phyloP scores from a whole-genome alignment of 805 yeast genomes.

The Candida sonorensis region DNA sequence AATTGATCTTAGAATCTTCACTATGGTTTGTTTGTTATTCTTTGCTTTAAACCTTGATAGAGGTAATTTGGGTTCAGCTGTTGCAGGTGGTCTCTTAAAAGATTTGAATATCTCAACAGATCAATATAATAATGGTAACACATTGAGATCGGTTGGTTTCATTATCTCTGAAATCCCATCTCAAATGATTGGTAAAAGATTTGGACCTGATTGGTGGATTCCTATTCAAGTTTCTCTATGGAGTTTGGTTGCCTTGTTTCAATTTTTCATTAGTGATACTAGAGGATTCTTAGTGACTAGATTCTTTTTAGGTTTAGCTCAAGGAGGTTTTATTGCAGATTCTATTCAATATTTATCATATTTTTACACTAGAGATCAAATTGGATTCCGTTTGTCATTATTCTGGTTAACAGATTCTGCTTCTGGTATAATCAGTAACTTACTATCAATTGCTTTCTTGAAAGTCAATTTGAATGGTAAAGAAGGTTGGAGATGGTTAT shows the following conservation, averaged over 20 bases:
- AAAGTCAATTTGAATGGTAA: conserved; percentile 20
- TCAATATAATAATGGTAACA: conserved; percentile 47
- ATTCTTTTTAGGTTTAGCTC: conserved; percentile 27
- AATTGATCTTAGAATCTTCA: conserved; percentile 9
- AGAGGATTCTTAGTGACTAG: conserved; percentile 25
- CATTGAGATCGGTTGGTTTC: conserved; percentile 39
- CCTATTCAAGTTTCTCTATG: conserved; percentile 47
- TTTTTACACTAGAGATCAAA: conserved; percentile 29
- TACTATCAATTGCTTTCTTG: conserved; percentile 45
- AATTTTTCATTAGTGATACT: conserved; percentile 22
- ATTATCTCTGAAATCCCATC: conserved; percentile 52
- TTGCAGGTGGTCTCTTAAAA: conserved; percentile 43
- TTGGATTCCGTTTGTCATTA: conserved; percentile 43
- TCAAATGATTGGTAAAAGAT: conserved; percentile 47
- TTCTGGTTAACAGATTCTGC: conserved; percentile 36
- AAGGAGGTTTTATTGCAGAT: conserved; percentile 32
- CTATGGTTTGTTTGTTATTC: conserved; percentile 33
- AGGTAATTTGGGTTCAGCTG: conserved; percentile 46
- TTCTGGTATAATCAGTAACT: conserved; percentile 36
- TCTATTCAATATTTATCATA: conserved; percentile 29
- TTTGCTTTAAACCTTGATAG: conserved; percentile 50
- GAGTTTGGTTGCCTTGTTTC: conserved; percentile 43
- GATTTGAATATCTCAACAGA: conserved; percentile 44
- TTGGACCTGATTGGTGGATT: conserved; percentile 56
- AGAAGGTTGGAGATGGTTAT: conserved; percentile 33